These are phyloP conservation scores for Backusella westeae DNA, from an alignment of 192 early-diverging fungal species.

Conservation along the genomic window DNA sequence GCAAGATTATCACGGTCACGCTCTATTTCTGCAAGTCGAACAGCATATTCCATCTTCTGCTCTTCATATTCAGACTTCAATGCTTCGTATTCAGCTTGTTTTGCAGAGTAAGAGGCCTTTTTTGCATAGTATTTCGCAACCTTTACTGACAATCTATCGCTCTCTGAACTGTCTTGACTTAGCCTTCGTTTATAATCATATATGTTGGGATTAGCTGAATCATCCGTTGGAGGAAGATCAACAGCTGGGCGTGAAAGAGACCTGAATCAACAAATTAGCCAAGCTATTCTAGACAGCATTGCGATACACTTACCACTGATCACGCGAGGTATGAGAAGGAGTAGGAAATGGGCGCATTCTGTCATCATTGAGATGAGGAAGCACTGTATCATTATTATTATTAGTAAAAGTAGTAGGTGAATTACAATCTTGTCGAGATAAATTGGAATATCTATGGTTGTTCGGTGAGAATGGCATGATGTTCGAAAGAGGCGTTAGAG, in stretches of 20 bases:
- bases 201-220: not conserved
- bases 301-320: not conserved
- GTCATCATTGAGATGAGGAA: not conserved
- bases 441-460: not conserved
- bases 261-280: not conserved
- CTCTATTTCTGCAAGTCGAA: conserved; percentile 7
- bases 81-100: not conserved
- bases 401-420: not conserved
- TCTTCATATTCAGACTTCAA: conserved; percentile 1
- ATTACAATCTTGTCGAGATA: not conserved
- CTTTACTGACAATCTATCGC: not conserved
- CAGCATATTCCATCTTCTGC: conserved; percentile 1
- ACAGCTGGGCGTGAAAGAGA: not conserved
- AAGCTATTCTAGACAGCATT: no score
- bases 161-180: not conserved
- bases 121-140: not conserved
- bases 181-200: not conserved
- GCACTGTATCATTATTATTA: not conserved
- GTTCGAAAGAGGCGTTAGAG: not conserved
- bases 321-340: not conserved
- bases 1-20: not conserved
- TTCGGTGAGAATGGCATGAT: not conserved
- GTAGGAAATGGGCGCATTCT: not conserved
- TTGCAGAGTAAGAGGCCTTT: not conserved
- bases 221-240: not conserved